Conservation (phyloP, 306 rosid genomes). For the Gleditsia sinensis region DNA sequence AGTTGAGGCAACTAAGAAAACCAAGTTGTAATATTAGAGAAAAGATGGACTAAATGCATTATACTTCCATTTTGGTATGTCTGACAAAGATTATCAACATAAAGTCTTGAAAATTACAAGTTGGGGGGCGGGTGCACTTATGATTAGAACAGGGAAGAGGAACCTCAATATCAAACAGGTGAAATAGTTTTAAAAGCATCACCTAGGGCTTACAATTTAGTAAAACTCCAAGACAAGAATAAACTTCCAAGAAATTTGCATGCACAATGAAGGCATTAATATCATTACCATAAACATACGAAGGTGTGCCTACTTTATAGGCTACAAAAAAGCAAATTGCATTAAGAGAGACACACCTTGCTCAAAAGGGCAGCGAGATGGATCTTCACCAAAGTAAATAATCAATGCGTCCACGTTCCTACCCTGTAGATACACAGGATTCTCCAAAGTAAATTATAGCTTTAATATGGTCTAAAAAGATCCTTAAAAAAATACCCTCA, state of each 20-base stretch:
- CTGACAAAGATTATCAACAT: neutral
- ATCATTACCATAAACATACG: conserved; percentile 11
- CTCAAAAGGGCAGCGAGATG: conserved; percentile 84
- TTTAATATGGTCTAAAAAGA: conserved; percentile 11
- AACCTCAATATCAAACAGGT: neutral
- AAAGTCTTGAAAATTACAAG: neutral
- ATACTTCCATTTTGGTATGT: neutral
- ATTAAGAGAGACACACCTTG: conserved; percentile 60
- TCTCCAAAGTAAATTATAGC: conserved; percentile 31
- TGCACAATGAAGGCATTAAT: neutral
- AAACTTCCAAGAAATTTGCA: neutral
- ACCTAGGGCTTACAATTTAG: conserved; percentile 3
- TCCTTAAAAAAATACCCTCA: neutral
- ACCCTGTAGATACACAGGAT: conserved; percentile 59
- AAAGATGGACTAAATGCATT: neutral
- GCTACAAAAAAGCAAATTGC: conserved; percentile 28
- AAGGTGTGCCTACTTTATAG: neutral
- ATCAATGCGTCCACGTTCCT: conserved; percentile 82
- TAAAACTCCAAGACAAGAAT: neutral
- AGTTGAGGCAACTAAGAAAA: conserved; percentile 62
- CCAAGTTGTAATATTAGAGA: neutral
- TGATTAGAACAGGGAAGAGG: neutral
- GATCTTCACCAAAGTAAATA: conserved; percentile 96
- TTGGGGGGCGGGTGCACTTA: no score
- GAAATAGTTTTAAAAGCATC: conserved; percentile 10